Base-by-base conservation (phyloP, 306 rosid species). In the Vigna unguiculata region DNA sequence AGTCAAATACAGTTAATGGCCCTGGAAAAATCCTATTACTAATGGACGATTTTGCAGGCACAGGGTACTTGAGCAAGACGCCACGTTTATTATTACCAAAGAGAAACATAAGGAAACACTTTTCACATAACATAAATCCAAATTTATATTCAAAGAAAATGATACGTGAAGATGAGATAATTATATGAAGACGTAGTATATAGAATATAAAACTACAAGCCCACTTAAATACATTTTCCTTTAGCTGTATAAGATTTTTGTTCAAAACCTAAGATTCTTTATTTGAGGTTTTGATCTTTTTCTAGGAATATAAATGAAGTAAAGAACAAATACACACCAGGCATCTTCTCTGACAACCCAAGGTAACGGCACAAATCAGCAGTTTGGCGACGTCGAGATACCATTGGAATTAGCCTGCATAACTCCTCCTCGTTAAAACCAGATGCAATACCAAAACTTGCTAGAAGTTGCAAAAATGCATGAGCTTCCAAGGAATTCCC, bases 401-500 rank as follows among this genome's bases (percentile, higher is more conserved):
- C 97, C 92, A 90, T 90, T 19, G 98, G 98, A 61, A 95, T 86
- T 40, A 95, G 83, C 91, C 92, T 89, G 77, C 91, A 88, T 46
- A 95, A 62, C 76, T 90, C 96, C 74, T 87, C 89, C 81, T 86
- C 93, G 13, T 87, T 85, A 86, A 95, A 95, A 83, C 85, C 98
- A 69, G 98, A 92, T 57, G 92, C 89, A 81, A 95, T 85, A 38
- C 81, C 86, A 87, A 90, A 95, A 85, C 92, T 90, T 36, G 90
- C 93, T 43, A 95, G 87, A 78, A 95, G 97, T 84, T 95, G 98
- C 91, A 95, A 86, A 90, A 95, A 95, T 34, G 97, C 98, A 84
- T 95, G 98, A 86, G 98, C 98, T 89, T 95, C 97, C 55, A 95
- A 70, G 57, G 97, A 92, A 88, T 92, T 95, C 78, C 97, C 98